Evolutionary conservation across 345 rosid genomes (phyloP).

Genomic region (Euphorbia pulcherrima): DNA sequence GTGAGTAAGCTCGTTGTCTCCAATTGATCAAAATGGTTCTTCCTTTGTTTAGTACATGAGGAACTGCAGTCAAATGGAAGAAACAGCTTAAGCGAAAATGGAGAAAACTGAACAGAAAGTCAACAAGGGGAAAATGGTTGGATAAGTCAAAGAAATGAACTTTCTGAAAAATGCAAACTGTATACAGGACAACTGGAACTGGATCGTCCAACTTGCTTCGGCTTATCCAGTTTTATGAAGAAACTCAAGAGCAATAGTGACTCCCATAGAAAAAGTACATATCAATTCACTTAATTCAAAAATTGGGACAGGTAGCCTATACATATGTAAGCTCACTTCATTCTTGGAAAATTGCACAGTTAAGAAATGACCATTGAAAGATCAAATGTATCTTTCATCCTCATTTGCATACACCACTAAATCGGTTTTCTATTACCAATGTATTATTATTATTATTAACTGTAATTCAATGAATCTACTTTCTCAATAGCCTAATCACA

Average conservation of each 20-base stretch:
- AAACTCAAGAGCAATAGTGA: too few species aligned
- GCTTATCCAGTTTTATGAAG: background rate
- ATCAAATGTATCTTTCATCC: background rate
- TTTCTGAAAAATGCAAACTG: background rate
- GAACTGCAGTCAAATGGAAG: background rate
- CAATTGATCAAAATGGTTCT: background rate
- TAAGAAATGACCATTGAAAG: background rate
- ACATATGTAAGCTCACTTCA: background rate
- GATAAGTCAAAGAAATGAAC: background rate
- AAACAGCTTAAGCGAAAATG: too few species aligned
- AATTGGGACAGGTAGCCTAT: too few species aligned
- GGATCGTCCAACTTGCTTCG: background rate
- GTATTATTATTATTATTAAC: too few species aligned
- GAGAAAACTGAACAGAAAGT: too few species aligned
- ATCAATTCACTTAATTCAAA: background rate
- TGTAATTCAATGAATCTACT: too few species aligned
- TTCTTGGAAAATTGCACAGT: too few species aligned
- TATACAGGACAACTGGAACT: background rate
- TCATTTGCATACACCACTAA: too few species aligned
- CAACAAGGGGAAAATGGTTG: background rate
- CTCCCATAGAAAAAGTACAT: too few species aligned
- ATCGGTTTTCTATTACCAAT: background rate
- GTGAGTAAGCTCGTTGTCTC: background rate
- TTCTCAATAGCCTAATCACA: background rate
- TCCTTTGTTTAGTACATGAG: background rate